Base-by-base conservation (phyloP, 2,329 filamentous ascomycete genomes). In the Pezicula neosporulosa region DNA sequence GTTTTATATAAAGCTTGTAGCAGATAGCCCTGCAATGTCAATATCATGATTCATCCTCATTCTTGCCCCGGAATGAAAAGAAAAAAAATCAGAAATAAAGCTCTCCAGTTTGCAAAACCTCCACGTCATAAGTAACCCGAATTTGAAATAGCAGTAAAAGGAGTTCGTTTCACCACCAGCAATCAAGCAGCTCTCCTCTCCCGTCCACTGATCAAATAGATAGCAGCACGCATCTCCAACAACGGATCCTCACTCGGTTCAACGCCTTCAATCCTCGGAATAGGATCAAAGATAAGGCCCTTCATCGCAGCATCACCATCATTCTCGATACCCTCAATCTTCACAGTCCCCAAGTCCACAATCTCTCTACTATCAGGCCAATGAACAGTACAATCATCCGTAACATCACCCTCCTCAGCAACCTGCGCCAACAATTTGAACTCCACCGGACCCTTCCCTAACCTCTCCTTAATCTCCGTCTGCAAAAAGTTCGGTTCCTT, bases 281-380 rank as follows among this genome's bases (percentile, higher is more conserved):
- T 72, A 1, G 80, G 80, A 67, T 84, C 80, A 56, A 80, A 82
- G 55, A 83, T 83, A 38, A 78, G 68, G 30, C 68, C 66, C 66
- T 81, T 77, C 66, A 78, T 73, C 66, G 74, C 65, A 49, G 66
- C 67, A 51, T 63, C 61, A 45, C 68, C 71, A 48, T 74, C 69
- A 19, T 66, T 62, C 24, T 72, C 61, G 9, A 74, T 51, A 21
- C 62, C 60, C 19, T 77, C 69, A 9, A 83, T 50, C 51, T 59
- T 71, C 7, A 83, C 60, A 1, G 60, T 70, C 1, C 80, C 80
- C 49, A 83, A 60, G 55, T 78, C 73, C 4, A 81, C 75, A 18
- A 78, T 45, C 54, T 73, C 57, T 36, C 78, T 69, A 4, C 71
- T 69, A 36, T 77, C 77, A 0, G 77, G 76, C 80, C 80, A 83